Evolutionary conservation across 805 yeast genomes (phyloP).

Genomic region (Wickerhamomyces chambardii): DNA sequence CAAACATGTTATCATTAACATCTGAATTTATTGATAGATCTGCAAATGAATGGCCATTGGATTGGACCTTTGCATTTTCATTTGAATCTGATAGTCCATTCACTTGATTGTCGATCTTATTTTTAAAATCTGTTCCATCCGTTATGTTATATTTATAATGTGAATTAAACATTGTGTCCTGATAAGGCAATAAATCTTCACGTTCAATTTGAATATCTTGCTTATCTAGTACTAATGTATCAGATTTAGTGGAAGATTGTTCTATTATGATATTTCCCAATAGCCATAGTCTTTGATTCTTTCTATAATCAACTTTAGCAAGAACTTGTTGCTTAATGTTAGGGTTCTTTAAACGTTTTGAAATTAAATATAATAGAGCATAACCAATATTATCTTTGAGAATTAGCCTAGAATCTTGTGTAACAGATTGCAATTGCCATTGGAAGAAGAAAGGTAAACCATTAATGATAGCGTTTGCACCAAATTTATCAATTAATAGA

Average conservation of each 20-base stretch:
- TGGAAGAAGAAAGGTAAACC: constrained; percentile 35
- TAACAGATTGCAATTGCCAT: constrained; percentile 24
- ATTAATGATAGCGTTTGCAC: constrained; percentile 37
- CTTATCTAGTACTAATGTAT: constrained; percentile 5
- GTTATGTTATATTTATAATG: constrained; percentile 15
- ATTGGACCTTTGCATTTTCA: too few species aligned
- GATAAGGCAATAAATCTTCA: constrained; percentile 1
- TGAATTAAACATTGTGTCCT: constrained; percentile 9
- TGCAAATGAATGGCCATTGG: background rate
- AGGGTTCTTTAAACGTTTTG: constrained; percentile 3
- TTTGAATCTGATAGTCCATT: too few species aligned
- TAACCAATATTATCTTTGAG: constrained; percentile 15
- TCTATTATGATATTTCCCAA: background rate
- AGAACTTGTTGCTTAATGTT: constrained; percentile 7
- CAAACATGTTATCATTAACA: too few species aligned
- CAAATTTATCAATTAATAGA: constrained; percentile 24
- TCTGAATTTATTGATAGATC: constrained; percentile 10
- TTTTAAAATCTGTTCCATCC: too few species aligned
- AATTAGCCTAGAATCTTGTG: background rate
- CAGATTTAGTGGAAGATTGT: too few species aligned
- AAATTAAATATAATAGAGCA: constrained; percentile 6
- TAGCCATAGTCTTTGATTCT: constrained; percentile 8
- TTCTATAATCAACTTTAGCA: constrained; percentile 14
- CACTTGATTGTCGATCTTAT: too few species aligned
- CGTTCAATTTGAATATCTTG: constrained; percentile 2